These are phyloP conservation scores for Ceriops decandra DNA, from an alignment of 345 rosid species.

Conservation along the genomic window DNA sequence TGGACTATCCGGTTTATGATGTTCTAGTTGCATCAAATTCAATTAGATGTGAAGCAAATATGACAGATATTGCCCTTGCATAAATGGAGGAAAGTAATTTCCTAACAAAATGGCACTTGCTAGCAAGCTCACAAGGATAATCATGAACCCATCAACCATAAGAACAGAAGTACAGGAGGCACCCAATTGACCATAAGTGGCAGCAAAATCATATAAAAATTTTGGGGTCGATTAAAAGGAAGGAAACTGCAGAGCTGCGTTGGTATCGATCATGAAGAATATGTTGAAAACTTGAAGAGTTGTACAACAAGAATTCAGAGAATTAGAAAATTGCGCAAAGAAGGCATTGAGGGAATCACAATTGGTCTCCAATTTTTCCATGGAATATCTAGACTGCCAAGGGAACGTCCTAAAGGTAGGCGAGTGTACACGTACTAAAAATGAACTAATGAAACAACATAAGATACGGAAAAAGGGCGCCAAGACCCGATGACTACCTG, in stretches of 20 bases:
- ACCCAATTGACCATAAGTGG: too few species aligned
- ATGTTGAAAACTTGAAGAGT: background rate
- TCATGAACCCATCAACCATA: too few species aligned
- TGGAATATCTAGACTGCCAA: slow-evolving; percentile 11
- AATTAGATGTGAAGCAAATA: background rate
- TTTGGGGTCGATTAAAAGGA: background rate
- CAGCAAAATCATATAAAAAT: too few species aligned
- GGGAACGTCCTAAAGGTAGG: slow-evolving; percentile 6
- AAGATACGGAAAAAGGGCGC: background rate
- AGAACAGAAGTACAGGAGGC: too few species aligned
- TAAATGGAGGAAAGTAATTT: too few species aligned
- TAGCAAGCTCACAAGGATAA: too few species aligned
- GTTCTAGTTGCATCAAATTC: background rate
- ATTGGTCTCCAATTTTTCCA: slow-evolving; percentile 1
- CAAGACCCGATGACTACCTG: background rate
- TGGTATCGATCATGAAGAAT: background rate
- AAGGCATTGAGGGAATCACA: slow-evolving; percentile 1
- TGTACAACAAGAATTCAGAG: background rate
- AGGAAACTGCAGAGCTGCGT: background rate
- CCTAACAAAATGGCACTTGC: too few species aligned
- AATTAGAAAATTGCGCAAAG: background rate
- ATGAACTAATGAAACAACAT: background rate
- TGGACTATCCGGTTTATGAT: background rate
- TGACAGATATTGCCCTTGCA: background rate
- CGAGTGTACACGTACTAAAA: too few species aligned